phyloP scores from a whole-genome alignment of 2,329 filamentous ascomycete species.

The Stemphylium vesicarium region DNA sequence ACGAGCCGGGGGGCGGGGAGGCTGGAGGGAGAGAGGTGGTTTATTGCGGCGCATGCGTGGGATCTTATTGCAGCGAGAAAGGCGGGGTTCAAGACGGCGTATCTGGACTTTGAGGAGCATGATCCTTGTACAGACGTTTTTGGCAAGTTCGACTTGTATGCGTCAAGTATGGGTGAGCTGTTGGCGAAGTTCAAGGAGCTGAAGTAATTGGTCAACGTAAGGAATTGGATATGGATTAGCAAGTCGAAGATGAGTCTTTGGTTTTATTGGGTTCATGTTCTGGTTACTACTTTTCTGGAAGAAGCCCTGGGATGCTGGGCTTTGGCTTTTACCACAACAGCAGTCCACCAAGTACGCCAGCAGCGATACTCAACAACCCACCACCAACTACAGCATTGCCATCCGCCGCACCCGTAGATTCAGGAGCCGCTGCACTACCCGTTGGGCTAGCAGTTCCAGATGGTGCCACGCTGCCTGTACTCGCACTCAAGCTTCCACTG shows the following conservation, averaged over 20 bases:
- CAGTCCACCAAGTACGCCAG: slow-evolving; percentile 17
- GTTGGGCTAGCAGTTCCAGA: background rate
- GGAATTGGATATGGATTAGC: background rate
- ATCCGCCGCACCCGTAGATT: slow-evolving; percentile 8
- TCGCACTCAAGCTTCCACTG: background rate
- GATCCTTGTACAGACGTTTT: slow-evolving; percentile 32
- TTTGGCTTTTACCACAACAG: slow-evolving; percentile 5
- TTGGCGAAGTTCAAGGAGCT: slow-evolving; percentile 25
- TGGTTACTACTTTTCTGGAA: background rate
- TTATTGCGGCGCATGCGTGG: slow-evolving; percentile 36
- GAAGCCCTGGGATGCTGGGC: too few species aligned
- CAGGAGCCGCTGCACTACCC: background rate
- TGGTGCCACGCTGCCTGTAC: background rate
- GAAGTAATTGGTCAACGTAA: background rate
- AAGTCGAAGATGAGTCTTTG: background rate
- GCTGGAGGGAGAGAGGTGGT: slow-evolving; percentile 29
- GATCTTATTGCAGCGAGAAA: slow-evolving; percentile 28
- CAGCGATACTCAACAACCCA: slow-evolving; percentile 15
- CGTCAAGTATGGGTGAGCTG: slow-evolving; percentile 28
- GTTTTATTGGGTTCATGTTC: background rate
- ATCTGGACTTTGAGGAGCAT: slow-evolving; percentile 32
- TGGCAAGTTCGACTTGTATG: slow-evolving; percentile 36
- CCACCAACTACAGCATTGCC: slow-evolving; percentile 14
- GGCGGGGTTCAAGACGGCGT: slow-evolving; percentile 35
- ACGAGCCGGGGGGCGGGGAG: slow-evolving; percentile 4